Conservation (phyloP, 352 stramenopile species). For the Phytophthora tubulina region DNA sequence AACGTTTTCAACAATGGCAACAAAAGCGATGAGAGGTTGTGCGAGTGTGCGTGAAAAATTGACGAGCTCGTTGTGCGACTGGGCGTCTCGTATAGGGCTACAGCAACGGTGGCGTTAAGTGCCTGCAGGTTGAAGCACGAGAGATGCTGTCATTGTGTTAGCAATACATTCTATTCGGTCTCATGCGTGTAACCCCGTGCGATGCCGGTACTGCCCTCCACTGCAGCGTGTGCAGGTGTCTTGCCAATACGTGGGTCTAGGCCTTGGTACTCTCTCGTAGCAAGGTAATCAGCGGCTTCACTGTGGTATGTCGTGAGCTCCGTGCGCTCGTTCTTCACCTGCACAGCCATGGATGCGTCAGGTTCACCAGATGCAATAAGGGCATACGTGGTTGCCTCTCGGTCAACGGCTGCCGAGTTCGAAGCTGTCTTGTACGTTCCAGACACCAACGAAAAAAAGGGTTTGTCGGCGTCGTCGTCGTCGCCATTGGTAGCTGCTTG, state of each 20-base stretch:
- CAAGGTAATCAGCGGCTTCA: conserved; percentile 80
- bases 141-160: not conserved
- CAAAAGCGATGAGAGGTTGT: too few relatives aligned
- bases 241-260: conserved; percentile 87
- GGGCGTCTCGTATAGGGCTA: too few relatives aligned
- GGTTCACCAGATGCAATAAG: conserved; percentile 40
- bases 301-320: conserved; percentile 75
- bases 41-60: too few relatives aligned
- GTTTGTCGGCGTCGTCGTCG: conserved; percentile 63
- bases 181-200: conserved; percentile 83
- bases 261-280: conserved; percentile 76
- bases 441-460: conserved; percentile 86
- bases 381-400: conserved; percentile 30
- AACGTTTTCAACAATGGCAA: too few relatives aligned
- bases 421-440: conserved; percentile 75
- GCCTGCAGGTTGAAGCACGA: not conserved
- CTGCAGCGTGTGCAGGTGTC: conserved; percentile 78
- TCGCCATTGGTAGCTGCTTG: conserved; percentile 25
- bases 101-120: too few relatives aligned
- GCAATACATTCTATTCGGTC: conserved; percentile 30
- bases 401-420: conserved; percentile 18
- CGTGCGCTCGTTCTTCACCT: conserved; percentile 60
- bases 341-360: conserved; percentile 54
- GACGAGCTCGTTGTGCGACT: too few relatives aligned
- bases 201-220: conserved; percentile 79